Evolutionary conservation across 352 stramenopile species (phyloP), one percentile per base, ranked within the genome.

Genomic region (Globisporangium yorkense): DNA sequence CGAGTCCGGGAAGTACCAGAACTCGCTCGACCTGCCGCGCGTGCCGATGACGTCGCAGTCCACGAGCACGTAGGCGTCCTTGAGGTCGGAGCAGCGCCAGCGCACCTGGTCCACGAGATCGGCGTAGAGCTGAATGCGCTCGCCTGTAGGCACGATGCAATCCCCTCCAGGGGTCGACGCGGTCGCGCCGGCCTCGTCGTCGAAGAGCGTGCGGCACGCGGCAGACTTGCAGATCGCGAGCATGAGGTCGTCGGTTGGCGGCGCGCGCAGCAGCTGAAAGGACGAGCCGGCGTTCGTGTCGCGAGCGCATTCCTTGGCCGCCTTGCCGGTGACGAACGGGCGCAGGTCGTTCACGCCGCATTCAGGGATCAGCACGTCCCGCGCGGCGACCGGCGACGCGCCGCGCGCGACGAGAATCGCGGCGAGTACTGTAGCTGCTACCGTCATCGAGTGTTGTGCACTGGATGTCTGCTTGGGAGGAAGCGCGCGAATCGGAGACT

Each of bases 1-100:
- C n/a, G 57, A 50, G 43, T 63, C 50, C 4, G 41, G 0, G 20
- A 54, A 63, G 50, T 63, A 63, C 57, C 57, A 63, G 43, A 63
- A 45, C 51, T 63, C 49, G 13, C 57, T 63, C 50, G n/a, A 24
- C 12, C 29, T 43, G 8, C 33, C 45, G 31, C 49, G 33, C 13
- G 49, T 51, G 10, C 20, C 49, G 13, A 45, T 9, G 12, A 49
- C 57, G 18, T 51, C 45, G 27, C 57, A 63, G 35, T 63, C 41
- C 21, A 63, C 20, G 51, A 63, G 57, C 51, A 48, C 46, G 44
- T 63, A 63, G 10, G 51, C 43, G 44, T 63, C 51, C 41, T 51
- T 59, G 15, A 63, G 43, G 18, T 33, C 21, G 8, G 46, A 15
- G 24, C 57, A 63, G 41, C 43, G 51, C 21, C 24, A 12, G 9